Evolutionary conservation across 1,284 basidiomycete genomes (phyloP), one percentile per base, ranked within the genome.

Genomic region (Wolfiporia cocos): DNA sequence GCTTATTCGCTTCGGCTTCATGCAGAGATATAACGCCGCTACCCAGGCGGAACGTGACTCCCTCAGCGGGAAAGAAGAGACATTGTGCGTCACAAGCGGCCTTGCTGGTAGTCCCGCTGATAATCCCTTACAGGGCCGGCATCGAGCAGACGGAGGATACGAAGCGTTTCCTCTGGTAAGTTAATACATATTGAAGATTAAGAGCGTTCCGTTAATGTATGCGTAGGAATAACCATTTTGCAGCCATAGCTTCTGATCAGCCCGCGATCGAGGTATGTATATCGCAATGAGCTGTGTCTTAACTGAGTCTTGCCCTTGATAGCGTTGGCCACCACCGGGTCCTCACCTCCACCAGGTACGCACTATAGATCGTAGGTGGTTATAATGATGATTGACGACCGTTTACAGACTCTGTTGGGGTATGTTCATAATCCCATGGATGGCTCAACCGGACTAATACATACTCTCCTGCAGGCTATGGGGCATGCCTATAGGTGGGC

Each of bases 201-300:
- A 44, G 21, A 34, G 14, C 34, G 19, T 3, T 15, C 41, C 42
- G 24, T 48, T 45, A 48, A 43, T 43, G 33, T 35, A 40, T 29
- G 20, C 51, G 42, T 44, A 86, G 84, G 85, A 71, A 87, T 61
- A 82, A 86, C 54, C 84, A 87, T 56, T 86, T 87, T 56, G 78
- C 83, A 1, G 82, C 84, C 3, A 58, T 86, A 30, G 83, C 81
- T 3, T 82, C 80, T 20, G 84, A 87, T 61, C 77, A 81, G 50
- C 85, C 85, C n/a, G 64, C 80, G 3, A 61, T 87, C 37, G 84
- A 85, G 73, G 81, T 80, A 44, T 31, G 26, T 14, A n/a, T n/a
- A n/a, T n/a, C n/a, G n/a, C n/a, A n/a, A n/a, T n/a, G n/a, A n/a
- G n/a, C n/a, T n/a, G n/a, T n/a, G n/a, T n/a, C n/a, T n/a, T n/a